Evolutionary conservation across 2,329 filamentous ascomycete genomes (phyloP).

Genomic region (Mollisia scopiformis): DNA sequence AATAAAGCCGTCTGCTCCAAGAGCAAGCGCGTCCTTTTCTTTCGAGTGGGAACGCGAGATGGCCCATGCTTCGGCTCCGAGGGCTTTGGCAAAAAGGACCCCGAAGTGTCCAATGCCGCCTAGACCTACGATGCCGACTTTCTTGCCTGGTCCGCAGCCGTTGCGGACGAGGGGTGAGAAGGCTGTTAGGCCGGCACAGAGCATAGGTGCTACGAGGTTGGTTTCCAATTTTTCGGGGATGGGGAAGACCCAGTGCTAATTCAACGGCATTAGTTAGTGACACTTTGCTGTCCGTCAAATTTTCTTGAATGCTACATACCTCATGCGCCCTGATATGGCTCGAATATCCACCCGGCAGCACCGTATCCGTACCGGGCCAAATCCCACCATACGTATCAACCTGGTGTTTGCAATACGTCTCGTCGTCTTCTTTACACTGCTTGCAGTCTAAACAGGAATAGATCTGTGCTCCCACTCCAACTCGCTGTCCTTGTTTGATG

Average conservation of each 20-base stretch:
- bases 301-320: slow-evolving; percentile 19
- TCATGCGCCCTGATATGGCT: slow-evolving; percentile 75
- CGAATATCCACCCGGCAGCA: slow-evolving; percentile 66
- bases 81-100: slow-evolving; percentile 69
- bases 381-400: slow-evolving; percentile 52
- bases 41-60: slow-evolving; percentile 64
- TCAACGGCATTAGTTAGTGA: too few species aligned
- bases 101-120: slow-evolving; percentile 75
- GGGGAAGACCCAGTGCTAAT: slow-evolving; percentile 18
- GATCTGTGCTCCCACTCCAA: slow-evolving; percentile 58
- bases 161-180: slow-evolving; percentile 79
- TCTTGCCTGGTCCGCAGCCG: slow-evolving; percentile 76
- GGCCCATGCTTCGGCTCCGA: slow-evolving; percentile 64
- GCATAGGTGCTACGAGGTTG: slow-evolving; percentile 73
- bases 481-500: slow-evolving; percentile 54
- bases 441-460: slow-evolving; percentile 57
- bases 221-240: slow-evolving; percentile 70
- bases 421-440: slow-evolving; percentile 57
- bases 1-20: slow-evolving; percentile 64
- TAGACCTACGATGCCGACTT: slow-evolving; percentile 75
- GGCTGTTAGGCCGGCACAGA: slow-evolving; percentile 82
- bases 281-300: not conserved
- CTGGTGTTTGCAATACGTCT: slow-evolving; percentile 56
- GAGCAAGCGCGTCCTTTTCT: slow-evolving; percentile 59
- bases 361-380: slow-evolving; percentile 62